Evolutionary conservation across 805 yeast genomes (phyloP).

Genomic region (Teunomyces panamensis): DNA sequence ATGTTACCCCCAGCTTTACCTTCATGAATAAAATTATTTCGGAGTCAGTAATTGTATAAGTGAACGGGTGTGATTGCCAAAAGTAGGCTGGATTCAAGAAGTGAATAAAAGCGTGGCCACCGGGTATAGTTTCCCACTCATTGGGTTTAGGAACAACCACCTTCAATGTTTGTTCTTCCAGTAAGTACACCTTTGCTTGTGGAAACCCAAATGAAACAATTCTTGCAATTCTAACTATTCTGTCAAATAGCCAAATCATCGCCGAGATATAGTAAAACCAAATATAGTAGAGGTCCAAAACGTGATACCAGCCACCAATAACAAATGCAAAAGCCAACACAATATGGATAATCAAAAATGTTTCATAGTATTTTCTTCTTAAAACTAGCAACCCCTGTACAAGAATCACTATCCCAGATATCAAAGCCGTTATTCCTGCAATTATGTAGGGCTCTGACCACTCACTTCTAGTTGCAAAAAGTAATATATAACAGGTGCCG

Average conservation of each 20-base stretch:
- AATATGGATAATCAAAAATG: constrained; percentile 22
- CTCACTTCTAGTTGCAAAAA: not conserved
- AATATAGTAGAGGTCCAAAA: constrained; percentile 7
- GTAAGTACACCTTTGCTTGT: constrained; percentile 20
- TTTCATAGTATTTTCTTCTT: constrained; percentile 21
- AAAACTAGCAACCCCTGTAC: constrained; percentile 19
- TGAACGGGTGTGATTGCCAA: constrained; percentile 34
- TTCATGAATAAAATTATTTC: constrained; percentile 20
- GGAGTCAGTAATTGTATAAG: constrained; percentile 18
- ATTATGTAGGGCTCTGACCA: constrained; percentile 15
- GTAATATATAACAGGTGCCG: constrained; percentile 9
- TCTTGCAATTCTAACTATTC: constrained; percentile 18
- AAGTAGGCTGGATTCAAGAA: constrained; percentile 23
- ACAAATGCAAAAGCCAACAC: constrained; percentile 19
- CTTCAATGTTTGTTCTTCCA: constrained; percentile 23
- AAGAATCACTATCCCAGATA: constrained; percentile 13
- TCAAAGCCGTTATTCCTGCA: constrained; percentile 19
- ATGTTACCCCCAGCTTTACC: constrained; percentile 26
- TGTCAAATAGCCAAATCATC: constrained; percentile 23
- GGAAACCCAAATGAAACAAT: constrained; percentile 21
- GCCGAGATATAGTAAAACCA: constrained; percentile 17
- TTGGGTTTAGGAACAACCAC: constrained; percentile 21
- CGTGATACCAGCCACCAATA: constrained; percentile 18
- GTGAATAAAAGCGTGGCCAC: constrained; percentile 25
- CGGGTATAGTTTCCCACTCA: constrained; percentile 23